Conservation (phyloP, 192 early-diverging fungal genomes). For the Cetraspora pellucida region DNA sequence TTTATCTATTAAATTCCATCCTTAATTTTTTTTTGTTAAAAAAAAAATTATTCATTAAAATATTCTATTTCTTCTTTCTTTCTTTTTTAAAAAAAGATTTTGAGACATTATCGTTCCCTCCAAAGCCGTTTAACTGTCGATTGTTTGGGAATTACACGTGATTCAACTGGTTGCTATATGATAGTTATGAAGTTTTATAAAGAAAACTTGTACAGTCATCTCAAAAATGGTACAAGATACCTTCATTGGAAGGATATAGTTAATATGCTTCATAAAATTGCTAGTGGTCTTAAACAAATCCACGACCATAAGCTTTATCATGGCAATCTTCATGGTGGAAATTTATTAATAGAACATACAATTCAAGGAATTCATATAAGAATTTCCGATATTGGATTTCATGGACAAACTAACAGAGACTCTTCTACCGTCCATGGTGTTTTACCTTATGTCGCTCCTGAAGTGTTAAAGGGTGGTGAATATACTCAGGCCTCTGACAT, state of each 20-base stretch:
- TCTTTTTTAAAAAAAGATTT: not conserved
- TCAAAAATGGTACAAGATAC: not conserved
- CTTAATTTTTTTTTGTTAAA: too few species aligned
- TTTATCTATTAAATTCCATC: too few species aligned
- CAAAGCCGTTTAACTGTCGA: not conserved
- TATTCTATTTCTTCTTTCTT: not conserved
- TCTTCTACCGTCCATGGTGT: not conserved
- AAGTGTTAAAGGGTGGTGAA: not conserved
- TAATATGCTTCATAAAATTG: not conserved
- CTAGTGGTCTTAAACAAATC: not conserved
- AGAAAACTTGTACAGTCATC: not conserved
- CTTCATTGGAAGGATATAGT: not conserved
- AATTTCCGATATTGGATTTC: not conserved
- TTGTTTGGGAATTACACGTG: not conserved
- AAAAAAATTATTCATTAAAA: not conserved
- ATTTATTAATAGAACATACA: not conserved
- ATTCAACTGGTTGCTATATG: conserved; percentile 3
- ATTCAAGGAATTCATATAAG: not conserved
- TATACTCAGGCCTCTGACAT: not conserved
- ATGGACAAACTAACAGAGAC: not conserved
- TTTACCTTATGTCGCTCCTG: not conserved
- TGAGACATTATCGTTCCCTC: too few species aligned
- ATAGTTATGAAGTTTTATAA: not conserved
- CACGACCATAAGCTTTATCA: not conserved
- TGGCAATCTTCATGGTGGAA: conserved; percentile 2